Percentiles rank a stretch among this genome's conserved stretches.
Conservation (phyloP, 768 basidiomycete genomes). For the Mycena polygramma region DNA sequence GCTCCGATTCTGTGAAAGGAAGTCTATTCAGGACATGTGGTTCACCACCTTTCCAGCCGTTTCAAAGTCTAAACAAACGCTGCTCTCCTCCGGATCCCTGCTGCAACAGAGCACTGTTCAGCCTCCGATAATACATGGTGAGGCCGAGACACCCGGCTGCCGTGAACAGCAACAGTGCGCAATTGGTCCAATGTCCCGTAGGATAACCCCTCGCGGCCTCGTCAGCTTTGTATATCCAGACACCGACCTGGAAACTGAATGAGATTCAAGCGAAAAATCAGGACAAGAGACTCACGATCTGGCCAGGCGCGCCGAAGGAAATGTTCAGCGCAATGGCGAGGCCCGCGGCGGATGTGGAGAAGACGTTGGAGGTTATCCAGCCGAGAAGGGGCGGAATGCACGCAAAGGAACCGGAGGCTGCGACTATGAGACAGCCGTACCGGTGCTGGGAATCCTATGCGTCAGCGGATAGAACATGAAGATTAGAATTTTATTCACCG, state of each 20-base stretch:
- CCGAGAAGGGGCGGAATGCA: constrained; percentile 50
- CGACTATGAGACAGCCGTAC: constrained; percentile 49
- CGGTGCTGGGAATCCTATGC: constrained; percentile 30
- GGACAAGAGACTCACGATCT: constrained; percentile 42
- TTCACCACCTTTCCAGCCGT: background rate
- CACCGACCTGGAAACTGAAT: constrained; percentile 20
- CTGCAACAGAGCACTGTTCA: constrained; percentile 1
- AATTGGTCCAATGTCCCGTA: constrained; percentile 53
- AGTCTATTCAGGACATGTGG: background rate
- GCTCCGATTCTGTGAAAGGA: too few species aligned
- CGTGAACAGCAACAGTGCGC: constrained; percentile 43
- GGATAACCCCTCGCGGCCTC: constrained; percentile 47
- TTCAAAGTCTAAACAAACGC: constrained; percentile 3
- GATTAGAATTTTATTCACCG: constrained; percentile 4
- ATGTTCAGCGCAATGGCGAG: constrained; percentile 44
- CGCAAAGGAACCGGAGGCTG: constrained; percentile 48
- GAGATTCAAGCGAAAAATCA: too few species aligned
- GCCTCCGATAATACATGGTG: constrained; percentile 22
- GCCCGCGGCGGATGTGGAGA: constrained; percentile 45
- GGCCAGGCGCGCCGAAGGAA: constrained; percentile 51
- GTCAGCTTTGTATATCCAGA: constrained; percentile 40
- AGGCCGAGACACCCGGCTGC: constrained; percentile 22
- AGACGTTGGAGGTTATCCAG: constrained; percentile 52
- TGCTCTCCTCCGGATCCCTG: constrained; percentile 13
- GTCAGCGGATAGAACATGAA: background rate